Evolutionary conservation across 2,329 filamentous ascomycete genomes (phyloP).

Genomic region (Lithohypha guttulata): DNA sequence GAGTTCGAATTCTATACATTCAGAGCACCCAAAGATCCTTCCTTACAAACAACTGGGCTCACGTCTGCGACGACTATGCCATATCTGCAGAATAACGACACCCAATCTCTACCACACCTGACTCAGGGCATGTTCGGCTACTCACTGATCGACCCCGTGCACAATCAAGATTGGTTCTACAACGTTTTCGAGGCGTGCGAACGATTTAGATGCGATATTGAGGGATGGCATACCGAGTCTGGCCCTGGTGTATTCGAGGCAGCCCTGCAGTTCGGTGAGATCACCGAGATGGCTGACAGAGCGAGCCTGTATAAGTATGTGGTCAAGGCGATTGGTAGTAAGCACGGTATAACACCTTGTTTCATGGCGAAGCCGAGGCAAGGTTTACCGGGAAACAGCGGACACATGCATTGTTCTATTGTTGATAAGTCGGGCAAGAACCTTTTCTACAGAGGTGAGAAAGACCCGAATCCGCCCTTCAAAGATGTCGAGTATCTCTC

Average conservation of each 20-base stretch:
- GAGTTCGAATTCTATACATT: conserved; percentile 97
- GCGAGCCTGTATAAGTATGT: conserved; percentile 90
- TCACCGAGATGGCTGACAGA: conserved; percentile 80
- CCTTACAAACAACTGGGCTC: conserved; percentile 39
- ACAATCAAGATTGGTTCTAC: conserved; percentile 91
- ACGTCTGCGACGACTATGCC: conserved; percentile 59
- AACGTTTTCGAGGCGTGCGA: conserved; percentile 71
- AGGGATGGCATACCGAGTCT: conserved; percentile 93
- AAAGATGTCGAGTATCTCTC: conserved; percentile 70
- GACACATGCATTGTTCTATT: conserved; percentile 89
- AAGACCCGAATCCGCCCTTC: conserved; percentile 62
- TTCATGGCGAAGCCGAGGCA: conserved; percentile 98
- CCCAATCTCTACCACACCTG: conserved; percentile 61
- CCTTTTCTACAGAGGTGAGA: conserved; percentile 61
- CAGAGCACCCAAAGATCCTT: conserved; percentile 47
- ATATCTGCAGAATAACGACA: conserved; percentile 64
- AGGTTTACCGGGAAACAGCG: conserved; percentile 85
- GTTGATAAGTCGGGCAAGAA: conserved; percentile 74
- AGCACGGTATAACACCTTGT: conserved; percentile 85
- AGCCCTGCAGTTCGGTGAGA: conserved; percentile 78
- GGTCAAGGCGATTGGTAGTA: conserved; percentile 77
- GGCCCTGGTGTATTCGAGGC: conserved; percentile 94
- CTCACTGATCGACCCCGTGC: conserved; percentile 72
- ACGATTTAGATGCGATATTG: conserved; percentile 68
- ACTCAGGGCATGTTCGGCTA: conserved; percentile 97